Evolutionary conservation across 495 filamentous ascomycete species (phyloP).

Genomic region (Pyronema omphalodes): DNA sequence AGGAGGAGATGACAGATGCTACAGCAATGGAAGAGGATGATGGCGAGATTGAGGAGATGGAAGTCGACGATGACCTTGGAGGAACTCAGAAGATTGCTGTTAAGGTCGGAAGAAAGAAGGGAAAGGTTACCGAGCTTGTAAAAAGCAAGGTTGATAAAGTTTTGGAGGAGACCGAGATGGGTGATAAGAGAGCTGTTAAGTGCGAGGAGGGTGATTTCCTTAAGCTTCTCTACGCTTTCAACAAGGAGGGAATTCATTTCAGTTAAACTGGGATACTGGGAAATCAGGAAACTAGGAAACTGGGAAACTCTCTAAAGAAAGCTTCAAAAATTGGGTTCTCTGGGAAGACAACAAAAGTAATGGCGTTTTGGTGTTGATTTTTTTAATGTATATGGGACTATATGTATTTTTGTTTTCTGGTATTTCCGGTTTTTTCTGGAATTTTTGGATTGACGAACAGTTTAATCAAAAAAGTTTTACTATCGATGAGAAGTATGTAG

Average conservation of each 20-base stretch:
- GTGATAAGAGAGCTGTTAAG: slow-evolving; percentile 60
- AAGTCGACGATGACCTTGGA: slow-evolving; percentile 38
- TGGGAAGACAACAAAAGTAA: no score
- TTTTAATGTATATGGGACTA: no score
- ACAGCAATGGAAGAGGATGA: slow-evolving; percentile 36
- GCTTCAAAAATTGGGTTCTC: no score
- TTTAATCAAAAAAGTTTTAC: no score
- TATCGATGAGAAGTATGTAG: no score
- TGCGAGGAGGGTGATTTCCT: slow-evolving; percentile 87
- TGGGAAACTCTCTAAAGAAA: no score
- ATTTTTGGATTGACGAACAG: no score
- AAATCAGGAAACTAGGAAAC: no score
- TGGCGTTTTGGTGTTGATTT: no score
- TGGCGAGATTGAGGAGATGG: slow-evolving; percentile 35
- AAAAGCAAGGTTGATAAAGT: slow-evolving; percentile 69
- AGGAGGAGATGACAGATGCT: slow-evolving; percentile 34
- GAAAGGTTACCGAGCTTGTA: slow-evolving; percentile 58
- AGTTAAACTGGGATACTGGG: slow-evolving; percentile 33
- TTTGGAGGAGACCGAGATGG: slow-evolving; percentile 57
- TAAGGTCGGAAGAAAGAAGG: slow-evolving; percentile 38
- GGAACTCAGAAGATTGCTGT: slow-evolving; percentile 31
- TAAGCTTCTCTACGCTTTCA: slow-evolving; percentile 55
- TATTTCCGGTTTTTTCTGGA: no score
- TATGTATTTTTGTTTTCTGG: no score
- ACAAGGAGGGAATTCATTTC: slow-evolving; percentile 86